These are phyloP conservation scores for Stephanodiscus minutulus DNA, from an alignment of 108 stramenopile genomes.

Conservation along the genomic window DNA sequence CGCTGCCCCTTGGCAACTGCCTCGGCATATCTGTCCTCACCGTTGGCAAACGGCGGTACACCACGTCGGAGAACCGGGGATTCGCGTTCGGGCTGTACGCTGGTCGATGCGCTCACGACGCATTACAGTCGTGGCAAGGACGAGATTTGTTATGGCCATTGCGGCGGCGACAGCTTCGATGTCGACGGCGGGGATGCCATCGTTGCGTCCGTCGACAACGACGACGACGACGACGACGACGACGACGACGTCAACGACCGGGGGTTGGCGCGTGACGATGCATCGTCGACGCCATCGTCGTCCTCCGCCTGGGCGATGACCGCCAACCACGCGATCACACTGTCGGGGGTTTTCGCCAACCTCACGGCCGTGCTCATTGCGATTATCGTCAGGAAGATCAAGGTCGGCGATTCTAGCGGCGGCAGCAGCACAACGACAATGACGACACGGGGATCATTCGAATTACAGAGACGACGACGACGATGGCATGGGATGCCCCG, in stretches of 20 bases:
- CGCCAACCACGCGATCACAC: slow-evolving; percentile 65
- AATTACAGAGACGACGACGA: too few relatives aligned
- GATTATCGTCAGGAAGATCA: slow-evolving; percentile 67
- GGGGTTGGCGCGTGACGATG: neutral
- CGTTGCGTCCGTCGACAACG: too few relatives aligned
- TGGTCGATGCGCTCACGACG: slow-evolving; percentile 73
- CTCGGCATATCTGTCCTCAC: slow-evolving; percentile 73
- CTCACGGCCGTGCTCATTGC: slow-evolving; percentile 58
- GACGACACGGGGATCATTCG: too few relatives aligned
- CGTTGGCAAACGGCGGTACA: slow-evolving; percentile 70
- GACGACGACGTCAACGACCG: slow-evolving; percentile 6
- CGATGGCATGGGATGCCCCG: neutral
- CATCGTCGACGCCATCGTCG: neutral
- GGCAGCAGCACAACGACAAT: too few relatives aligned
- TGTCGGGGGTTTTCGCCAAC: slow-evolving; percentile 67
- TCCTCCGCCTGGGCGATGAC: slow-evolving; percentile 65
- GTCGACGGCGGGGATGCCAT: neutral
- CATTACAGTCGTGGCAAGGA: slow-evolving; percentile 30
- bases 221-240: slow-evolving; percentile 6
- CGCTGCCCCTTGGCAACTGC: slow-evolving; percentile 65
- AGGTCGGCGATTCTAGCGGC: too few relatives aligned
- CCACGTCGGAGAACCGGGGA: slow-evolving; percentile 61
- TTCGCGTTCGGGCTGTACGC: slow-evolving; percentile 87
- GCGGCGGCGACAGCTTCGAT: neutral
- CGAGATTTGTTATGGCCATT: too few relatives aligned